Base-by-base conservation (phyloP, 192 early-diverging fungal species). In the Oehlia diaphana region DNA sequence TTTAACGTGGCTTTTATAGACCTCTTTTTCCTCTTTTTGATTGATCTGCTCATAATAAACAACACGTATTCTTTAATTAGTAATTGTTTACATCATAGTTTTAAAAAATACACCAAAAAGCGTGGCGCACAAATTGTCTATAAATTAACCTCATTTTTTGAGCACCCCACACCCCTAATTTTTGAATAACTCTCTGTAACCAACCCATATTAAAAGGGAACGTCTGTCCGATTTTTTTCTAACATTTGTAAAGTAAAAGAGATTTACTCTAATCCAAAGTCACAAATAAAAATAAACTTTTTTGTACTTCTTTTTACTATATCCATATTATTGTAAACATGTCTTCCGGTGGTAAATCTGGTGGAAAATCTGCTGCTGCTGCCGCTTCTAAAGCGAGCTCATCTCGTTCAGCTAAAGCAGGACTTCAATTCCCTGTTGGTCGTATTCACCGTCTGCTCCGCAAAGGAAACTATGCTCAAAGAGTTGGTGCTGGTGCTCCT, bases 391-490 rank as follows among this genome's bases (percentile, higher is more conserved):
- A 95, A 86, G 94, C 93, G 73, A 83, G 82, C 44, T 84, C 82
- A 81, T 85, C 88, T 72, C 92, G 95, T 81, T 96, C 95, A 44
- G 86, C 92, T 83, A 92, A 93, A 85, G 96, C 95, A 82, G 96
- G 95, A 87, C 93, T 96, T 83, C 95, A 96, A 87, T 98, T 98
- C 93, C 96, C 95, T 81, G 95, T 96, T 82, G 95, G 95, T 83
- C 95, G 96, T 95, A 93, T 97, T 86, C 95, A 97, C 89, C 94
- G 95, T 91, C 91, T 95, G 74, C 90, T 98, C 70, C 91, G 95
- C 83, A 94, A 93, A 86, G 96, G 96, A 72, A 96, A 96, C 90
- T 97, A 96, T 87, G 95, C 96, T 82, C 92, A 92, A 84, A 92
- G 96, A 88, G 92, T 96, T 70, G 95, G 94, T 85, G 95, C 94